These are phyloP conservation scores for Diaporthe citriasiana DNA, from an alignment of 2,329 filamentous ascomycete species.

Conservation along the genomic window DNA sequence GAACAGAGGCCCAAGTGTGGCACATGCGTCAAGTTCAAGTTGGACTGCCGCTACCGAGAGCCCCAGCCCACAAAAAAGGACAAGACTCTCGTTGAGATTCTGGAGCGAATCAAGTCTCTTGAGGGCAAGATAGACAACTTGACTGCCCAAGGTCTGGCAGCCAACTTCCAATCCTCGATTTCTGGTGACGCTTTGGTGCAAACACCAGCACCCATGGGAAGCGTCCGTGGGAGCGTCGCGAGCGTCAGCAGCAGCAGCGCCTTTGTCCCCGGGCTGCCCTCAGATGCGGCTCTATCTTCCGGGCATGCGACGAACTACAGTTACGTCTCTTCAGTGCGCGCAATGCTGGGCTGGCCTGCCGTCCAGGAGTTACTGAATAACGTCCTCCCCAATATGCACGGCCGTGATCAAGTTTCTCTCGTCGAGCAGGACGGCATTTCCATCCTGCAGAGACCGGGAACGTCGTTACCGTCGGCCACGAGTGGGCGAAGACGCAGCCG, in stretches of 20 bases:
- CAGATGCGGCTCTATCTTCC: background rate
- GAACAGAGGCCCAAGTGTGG: constrained; percentile 73
- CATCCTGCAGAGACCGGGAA: constrained; percentile 52
- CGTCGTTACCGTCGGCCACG: constrained; percentile 43
- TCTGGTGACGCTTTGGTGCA: constrained; percentile 38
- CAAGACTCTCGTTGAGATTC: constrained; percentile 72
- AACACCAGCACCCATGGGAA: constrained; percentile 32
- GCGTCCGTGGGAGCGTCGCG: constrained; percentile 27
- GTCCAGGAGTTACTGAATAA: constrained; percentile 57
- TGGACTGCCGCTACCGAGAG: constrained; percentile 72
- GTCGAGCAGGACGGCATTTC: constrained; percentile 54
- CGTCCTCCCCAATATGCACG: constrained; percentile 50
- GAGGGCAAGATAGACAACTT: constrained; percentile 69
- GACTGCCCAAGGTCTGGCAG: constrained; percentile 47
- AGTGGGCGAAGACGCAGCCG: constrained; percentile 41
- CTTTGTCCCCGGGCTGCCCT: background rate
- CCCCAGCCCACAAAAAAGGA: constrained; percentile 75
- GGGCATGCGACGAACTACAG: constrained; percentile 44
- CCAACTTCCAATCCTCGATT: constrained; percentile 39
- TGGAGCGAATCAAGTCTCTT: constrained; percentile 67
- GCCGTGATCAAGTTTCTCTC: constrained; percentile 50
- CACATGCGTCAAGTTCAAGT: constrained; percentile 69
- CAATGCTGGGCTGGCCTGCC: constrained; percentile 65
- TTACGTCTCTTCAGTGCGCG: constrained; percentile 60
- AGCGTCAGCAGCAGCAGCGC: constrained; percentile 34